Evolutionary conservation across 352 stramenopile species (phyloP), one percentile per base, ranked within the genome.

Genomic region (Blastocystis sp.): DNA sequence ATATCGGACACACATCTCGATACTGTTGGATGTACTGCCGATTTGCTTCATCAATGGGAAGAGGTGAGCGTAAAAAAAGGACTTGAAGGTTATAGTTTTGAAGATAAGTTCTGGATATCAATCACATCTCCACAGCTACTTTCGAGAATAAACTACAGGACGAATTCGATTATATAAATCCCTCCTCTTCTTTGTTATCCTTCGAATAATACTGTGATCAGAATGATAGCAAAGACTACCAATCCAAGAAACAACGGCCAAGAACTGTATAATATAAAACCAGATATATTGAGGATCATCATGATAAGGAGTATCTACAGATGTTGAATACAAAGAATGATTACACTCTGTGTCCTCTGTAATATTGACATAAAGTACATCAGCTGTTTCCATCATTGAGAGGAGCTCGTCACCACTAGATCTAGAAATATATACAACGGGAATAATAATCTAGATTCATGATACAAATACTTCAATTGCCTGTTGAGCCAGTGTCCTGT

Each of bases 121-220:
- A 40, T 5, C 24, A 78, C 35, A 58, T 17, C 6, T 24, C 3
- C 17, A 78, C 4, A 54, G 0, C 33, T 56, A 78, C 66, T 54
- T n/a, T 19, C 30, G n/a, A 48, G 6, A 78, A 24, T 56, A 56
- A 30, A 51, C 57, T 17, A 78, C 37, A 19, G 66, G 37, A 57
- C 22, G 27, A 51, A 78, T 78, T 19, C 33, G 53, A 24, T 78
- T 78, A 51, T 78, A 78, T 24, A 78, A 24, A 57, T 24, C 6
- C 37, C n/a, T 53, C 15, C 66, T 30, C n/a, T 56, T 48, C 11
- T 56, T 78, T 13, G 44, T 22, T 19, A 78, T 56, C 35, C 66
- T 42, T n/a, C 44, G 9, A 6, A 78, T 51, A 13, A 78, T 78
- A 24, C 3, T 30, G 17, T 51, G 24, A 33, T 78, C 66, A 5